A percentile compares a stretch with the other conserved stretches of the same genome.
phyloP scores from a whole-genome alignment of 345 rosid genomes.

The Ricinus communis region DNA sequence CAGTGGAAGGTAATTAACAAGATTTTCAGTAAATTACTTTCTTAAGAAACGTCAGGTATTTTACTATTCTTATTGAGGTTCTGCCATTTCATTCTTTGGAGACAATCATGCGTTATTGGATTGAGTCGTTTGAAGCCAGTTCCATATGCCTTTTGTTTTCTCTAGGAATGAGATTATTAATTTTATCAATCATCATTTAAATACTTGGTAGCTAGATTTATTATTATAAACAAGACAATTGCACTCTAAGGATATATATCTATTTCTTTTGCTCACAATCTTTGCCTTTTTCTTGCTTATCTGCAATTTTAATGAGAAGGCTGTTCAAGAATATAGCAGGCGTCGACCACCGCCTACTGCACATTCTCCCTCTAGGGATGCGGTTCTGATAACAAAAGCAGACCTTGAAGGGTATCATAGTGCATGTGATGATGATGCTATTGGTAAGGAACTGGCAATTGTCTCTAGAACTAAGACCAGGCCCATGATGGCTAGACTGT shows the following conservation, averaged over 20 bases:
- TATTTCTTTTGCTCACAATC: background rate
- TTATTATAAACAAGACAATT: background rate
- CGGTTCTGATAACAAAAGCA: constrained; percentile 20
- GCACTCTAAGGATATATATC: background rate
- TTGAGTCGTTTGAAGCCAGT: background rate
- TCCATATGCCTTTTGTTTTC: background rate
- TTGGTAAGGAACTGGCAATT: constrained; percentile 42
- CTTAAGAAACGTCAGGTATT: background rate
- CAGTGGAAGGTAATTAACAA: constrained; percentile 56
- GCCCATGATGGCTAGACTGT: constrained; percentile 57
- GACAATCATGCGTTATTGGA: background rate
- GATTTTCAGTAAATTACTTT: background rate
- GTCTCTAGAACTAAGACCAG: constrained; percentile 37
- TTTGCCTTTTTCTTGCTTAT: constrained; percentile 3
- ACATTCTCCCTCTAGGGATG: constrained; percentile 14
- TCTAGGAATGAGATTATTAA: background rate
- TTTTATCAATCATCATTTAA: background rate
- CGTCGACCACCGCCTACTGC: background rate
- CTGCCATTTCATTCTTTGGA: background rate
- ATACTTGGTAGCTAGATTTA: background rate
- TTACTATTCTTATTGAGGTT: background rate
- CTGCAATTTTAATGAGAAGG: constrained; percentile 28
- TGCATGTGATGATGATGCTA: constrained; percentile 19
- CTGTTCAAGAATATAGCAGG: constrained; percentile 43
- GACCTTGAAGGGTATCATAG: constrained; percentile 24